Evolutionary conservation across 768 basidiomycete genomes (phyloP).

Genomic region (Pisolithus orientalis): DNA sequence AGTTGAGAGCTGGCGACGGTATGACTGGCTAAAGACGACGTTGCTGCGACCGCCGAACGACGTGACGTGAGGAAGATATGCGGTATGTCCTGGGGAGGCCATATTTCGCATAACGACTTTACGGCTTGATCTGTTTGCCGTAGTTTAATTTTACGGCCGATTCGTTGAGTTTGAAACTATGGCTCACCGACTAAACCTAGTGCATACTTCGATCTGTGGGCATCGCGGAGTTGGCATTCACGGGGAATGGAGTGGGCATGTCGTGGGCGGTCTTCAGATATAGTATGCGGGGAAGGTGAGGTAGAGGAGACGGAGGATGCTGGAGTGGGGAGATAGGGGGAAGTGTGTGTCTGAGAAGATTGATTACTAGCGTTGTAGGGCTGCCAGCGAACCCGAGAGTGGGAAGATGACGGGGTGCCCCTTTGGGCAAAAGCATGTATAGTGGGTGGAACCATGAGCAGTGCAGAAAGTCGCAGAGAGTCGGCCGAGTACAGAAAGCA

Average conservation of each 20-base stretch:
- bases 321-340: constrained; percentile 53
- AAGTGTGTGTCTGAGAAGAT: constrained; percentile 30
- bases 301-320: constrained; percentile 47
- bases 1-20: constrained; percentile 34
- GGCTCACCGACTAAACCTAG: constrained; percentile 65
- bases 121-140: constrained; percentile 63
- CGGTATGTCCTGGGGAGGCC: constrained; percentile 74
- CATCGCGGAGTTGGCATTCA: constrained; percentile 33
- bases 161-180: not conserved
- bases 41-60: constrained; percentile 19
- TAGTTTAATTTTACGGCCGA: constrained; percentile 7
- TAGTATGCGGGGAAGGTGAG: constrained; percentile 32
- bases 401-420: constrained; percentile 56
- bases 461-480: constrained; percentile 15
- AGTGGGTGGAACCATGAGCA: constrained; percentile 28
- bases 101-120: constrained; percentile 71
- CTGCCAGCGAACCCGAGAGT: constrained; percentile 74
- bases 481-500: constrained; percentile 2
- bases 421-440: constrained; percentile 60
- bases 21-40: constrained; percentile 6
- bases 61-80: constrained; percentile 40
- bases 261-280: constrained; percentile 31
- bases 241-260: constrained; percentile 29
- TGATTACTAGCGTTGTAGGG: constrained; percentile 53
- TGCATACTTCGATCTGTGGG: constrained; percentile 60